phyloP scores from a whole-genome alignment of 139 green algal species.

The Yamagishiella unicocca region DNA sequence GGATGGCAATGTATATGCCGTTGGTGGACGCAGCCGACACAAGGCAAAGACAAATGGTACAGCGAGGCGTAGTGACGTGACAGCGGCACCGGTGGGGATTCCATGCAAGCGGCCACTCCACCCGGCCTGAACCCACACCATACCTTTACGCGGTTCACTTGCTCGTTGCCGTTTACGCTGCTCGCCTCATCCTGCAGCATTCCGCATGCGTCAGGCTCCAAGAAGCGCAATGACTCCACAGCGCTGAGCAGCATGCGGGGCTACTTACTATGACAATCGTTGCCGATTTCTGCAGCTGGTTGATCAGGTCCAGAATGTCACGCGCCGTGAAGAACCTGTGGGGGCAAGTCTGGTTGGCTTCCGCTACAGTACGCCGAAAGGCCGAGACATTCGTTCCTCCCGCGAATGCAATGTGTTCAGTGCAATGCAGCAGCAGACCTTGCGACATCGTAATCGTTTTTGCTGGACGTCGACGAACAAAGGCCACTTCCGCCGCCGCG shows the following conservation, averaged over 20 bases:
- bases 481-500: slow-evolving; percentile 20
- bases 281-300: neutral
- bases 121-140: neutral
- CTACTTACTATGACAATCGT: slow-evolving; percentile 12
- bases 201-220: no score
- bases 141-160: slow-evolving; percentile 26
- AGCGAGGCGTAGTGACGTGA: no score
- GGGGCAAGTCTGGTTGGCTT: no score
- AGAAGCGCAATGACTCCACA: no score
- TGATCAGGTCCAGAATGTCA: slow-evolving; percentile 21
- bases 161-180: slow-evolving; percentile 4
- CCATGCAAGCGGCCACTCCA: neutral
- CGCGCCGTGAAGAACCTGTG: slow-evolving; percentile 37
- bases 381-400: no score
- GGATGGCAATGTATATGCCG: no score
- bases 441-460: neutral
- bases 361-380: no score
- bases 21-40: no score
- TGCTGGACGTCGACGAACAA: neutral
- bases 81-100: no score
- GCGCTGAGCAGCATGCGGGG: neutral
- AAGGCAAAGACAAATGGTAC: neutral
- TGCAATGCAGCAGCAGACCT: neutral
- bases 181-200: slow-evolving; percentile 9
- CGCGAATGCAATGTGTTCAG: no score